A percentile compares a stretch with the other conserved stretches of the same genome.
These are phyloP conservation scores for Syzygium aromaticum DNA, from an alignment of 345 rosid genomes.

Conservation along the genomic window DNA sequence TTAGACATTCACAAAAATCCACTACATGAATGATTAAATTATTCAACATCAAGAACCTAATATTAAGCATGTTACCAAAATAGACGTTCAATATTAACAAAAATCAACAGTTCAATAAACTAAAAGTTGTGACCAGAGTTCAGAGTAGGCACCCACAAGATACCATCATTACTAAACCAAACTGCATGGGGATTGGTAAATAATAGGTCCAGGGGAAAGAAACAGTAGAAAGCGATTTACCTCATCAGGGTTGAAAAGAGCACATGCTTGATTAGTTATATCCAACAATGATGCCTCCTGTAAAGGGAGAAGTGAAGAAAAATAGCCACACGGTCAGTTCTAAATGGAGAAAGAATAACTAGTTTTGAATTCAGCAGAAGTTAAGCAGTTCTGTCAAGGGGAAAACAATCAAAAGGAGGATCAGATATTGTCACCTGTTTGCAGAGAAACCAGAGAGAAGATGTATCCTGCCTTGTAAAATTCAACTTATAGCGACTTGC, in stretches of 20 bases:
- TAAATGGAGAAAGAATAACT: background rate
- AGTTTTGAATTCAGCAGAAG: background rate
- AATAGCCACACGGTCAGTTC: background rate
- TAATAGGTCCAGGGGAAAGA: background rate
- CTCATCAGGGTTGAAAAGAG: conserved; percentile 72
- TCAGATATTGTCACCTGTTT: conserved; percentile 51
- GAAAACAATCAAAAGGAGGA: background rate
- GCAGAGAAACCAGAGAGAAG: conserved; percentile 93
- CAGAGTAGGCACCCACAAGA: background rate
- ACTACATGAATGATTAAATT: background rate
- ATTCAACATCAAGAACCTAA: background rate
- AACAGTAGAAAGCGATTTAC: conserved; percentile 19
- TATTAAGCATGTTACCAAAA: background rate
- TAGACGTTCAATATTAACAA: background rate
- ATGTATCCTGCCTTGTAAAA: conserved; percentile 63
- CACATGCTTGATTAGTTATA: conserved; percentile 78
- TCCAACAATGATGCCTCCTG: conserved; percentile 94
- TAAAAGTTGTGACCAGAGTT: background rate
- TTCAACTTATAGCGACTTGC: conserved; percentile 44
- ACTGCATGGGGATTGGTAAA: background rate
- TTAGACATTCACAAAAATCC: background rate
- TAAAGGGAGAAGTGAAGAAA: conserved; percentile 4
- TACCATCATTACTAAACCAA: background rate
- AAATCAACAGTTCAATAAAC: background rate
- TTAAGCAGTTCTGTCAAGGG: background rate